Evolutionary conservation across 106 monocot genomes (phyloP).

Genomic region (Acorus gramineus): DNA sequence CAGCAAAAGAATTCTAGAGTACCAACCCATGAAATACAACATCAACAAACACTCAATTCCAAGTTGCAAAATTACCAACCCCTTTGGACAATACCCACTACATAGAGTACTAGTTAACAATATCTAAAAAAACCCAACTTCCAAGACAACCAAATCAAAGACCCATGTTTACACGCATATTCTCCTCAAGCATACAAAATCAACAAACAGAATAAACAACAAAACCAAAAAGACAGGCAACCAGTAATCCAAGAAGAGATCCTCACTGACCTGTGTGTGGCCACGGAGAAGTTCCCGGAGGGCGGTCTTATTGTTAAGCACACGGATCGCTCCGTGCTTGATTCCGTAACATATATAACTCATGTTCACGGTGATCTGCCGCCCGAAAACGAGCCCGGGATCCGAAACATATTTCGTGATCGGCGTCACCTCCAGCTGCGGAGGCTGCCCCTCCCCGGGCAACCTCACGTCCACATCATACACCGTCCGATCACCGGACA

Average conservation of each 20-base stretch:
- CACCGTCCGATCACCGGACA: constrained; percentile 48
- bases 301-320: constrained; percentile 91
- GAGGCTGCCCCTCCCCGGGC: constrained; percentile 53
- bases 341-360: constrained; percentile 90
- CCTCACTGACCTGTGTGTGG: constrained; percentile 61
- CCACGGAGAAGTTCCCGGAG: constrained; percentile 75
- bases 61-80: too few species aligned
- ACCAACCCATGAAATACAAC: too few species aligned
- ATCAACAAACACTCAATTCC: too few species aligned
- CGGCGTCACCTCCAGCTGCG: constrained; percentile 95
- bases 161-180: too few species aligned
- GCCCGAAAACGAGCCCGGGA: constrained; percentile 81
- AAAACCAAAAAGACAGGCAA: neutral
- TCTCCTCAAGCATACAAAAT: too few species aligned
- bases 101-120: too few species aligned
- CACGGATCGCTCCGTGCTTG: constrained; percentile 67
- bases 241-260: too few species aligned
- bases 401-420: constrained; percentile 94
- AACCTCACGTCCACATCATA: constrained; percentile 77
- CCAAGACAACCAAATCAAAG: too few species aligned
- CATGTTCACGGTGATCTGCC: constrained; percentile 95
- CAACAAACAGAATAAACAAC: neutral
- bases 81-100: too few species aligned
- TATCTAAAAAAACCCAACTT: too few species aligned
- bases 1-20: too few species aligned